Base-by-base conservation (phyloP, 2,329 filamentous ascomycete species). In the Calonectria honghensis region DNA sequence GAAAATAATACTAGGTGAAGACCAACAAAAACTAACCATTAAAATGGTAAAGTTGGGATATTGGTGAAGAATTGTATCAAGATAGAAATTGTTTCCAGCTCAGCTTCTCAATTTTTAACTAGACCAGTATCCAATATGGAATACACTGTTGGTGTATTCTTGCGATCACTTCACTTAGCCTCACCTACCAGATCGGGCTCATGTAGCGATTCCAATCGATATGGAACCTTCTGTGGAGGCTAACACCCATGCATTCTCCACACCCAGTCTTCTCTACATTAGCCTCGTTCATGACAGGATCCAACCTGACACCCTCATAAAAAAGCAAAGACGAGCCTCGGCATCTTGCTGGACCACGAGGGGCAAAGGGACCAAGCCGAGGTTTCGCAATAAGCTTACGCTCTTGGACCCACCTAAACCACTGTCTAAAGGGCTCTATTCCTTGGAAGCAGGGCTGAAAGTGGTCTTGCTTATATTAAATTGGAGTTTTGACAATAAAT, bases 121-220 rank as follows among this genome's bases (percentile, higher is more conserved):
- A 18, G 2, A 2, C 41, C 7, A 3, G 18, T 45, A 45, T 18
- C 6, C 1, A 10, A n/a, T 20, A n/a, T 20, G 29, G 35, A 57
- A 29, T 31, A n/a, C 3, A 6, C 2, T 11, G 9, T 35, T 35
- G 18, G 6, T 4, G 4, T 5, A n/a, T n/a, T 35, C 6, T 35
- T n/a, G 18, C 31, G 20, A 57, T 20, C 20, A 14, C 29, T 31
- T 13, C 6, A 35, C 35, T 6, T 31, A 35, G 13, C 24, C 20
- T 16, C 57, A 16, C 32, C 13, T 39, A 61, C 57, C 32, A 24
- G 13, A 61, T 61, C 14, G 32, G 57, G 57, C 13, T 61, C 32
- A 39, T 24, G 57, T 61, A n/a, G 57, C 57, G 57, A 61, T 39
- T 39, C 32, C 57, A 61, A 61, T 61, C 13, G 57, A 61, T 24